Evolutionary conservation across 2,329 filamentous ascomycete genomes (phyloP), one percentile per base, ranked within the genome.

Genomic region (Mycosphaerella sp.): DNA sequence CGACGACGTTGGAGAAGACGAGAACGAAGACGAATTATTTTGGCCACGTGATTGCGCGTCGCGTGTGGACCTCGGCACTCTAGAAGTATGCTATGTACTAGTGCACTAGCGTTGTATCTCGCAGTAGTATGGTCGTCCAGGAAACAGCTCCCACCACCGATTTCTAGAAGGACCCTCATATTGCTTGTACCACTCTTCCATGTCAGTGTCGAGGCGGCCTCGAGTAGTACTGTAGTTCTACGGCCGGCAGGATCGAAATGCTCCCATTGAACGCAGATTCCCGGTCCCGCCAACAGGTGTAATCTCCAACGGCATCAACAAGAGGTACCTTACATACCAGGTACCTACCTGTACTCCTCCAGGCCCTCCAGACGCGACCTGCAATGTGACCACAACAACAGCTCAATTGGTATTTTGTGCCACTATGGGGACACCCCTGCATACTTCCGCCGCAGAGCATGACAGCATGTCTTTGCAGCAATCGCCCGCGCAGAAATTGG

Each of bases 181-280:
- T 42, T 23, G 26, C 40, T 42, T 17, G n/a, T 42, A n/a, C 40
- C 17, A 23, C 40, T 42, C 14, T n/a, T 38, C 12, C 26, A 29
- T 9, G 6, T 8, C 11, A 14, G 14, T 12, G 14, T 12, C 11
- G 12, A 40, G 11, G 48, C 48, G 48, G 48, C 31, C 48, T 38
- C 48, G 26, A 31, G 45, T 26, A 29, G 26, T 4, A 29, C 21
- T 21, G 26, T 29, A 29, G 5, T 29, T 29, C 26, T 7, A 51
- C 48, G 48, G 48, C 23, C 48, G 48, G 48, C 41, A 45, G 34
- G 48, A 38, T 45, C 48, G 32, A 39, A 32, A 51, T 21, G 44
- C 34, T 40, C 17, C 21, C 14, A 11, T 41, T 10, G 6, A 12
- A 21, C 12, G 11, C 9, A 32, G 48, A 21, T 23, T 29, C 14